Percentiles rank a stretch among this genome's conserved stretches.
Conservation (phyloP, 2,329 filamentous ascomycete species). For the Botrytis squamosa region DNA sequence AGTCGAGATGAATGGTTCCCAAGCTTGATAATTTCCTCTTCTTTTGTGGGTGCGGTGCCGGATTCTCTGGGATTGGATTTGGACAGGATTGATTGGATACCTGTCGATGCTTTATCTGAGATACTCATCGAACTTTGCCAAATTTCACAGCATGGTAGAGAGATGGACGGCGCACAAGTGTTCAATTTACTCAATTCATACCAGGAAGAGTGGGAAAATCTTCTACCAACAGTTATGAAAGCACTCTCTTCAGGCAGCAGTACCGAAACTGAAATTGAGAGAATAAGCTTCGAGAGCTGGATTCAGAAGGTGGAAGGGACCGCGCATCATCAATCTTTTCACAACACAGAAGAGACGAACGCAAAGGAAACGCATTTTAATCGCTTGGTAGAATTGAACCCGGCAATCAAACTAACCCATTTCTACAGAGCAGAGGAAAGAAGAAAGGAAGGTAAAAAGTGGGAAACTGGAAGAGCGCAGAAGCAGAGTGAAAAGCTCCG, state of each 20-base stretch:
- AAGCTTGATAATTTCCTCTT: not conserved
- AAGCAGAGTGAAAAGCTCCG: not conserved
- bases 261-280: not conserved
- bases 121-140: not conserved
- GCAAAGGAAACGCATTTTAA: not conserved
- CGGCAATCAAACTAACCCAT: not conserved
- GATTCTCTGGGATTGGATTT: not conserved
- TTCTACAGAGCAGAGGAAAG: not conserved
- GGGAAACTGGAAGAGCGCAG: slow-evolving; percentile 6
- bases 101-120: not conserved
- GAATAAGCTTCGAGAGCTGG: not conserved
- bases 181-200: not conserved
- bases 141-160: not conserved
- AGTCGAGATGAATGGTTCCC: not conserved
- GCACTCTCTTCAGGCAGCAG: not conserved
- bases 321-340: not conserved
- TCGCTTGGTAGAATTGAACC: not conserved
- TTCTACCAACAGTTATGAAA: not conserved
- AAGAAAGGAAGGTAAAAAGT: not conserved
- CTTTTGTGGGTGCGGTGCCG: not conserved
- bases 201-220: not conserved
- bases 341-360: not conserved
- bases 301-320: not conserved
- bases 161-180: not conserved
- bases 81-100: not conserved